Percentiles rank a stretch among this genome's conserved stretches.
These are phyloP conservation scores for Termitomyces sp. DNA, from an alignment of 768 basidiomycete species.

Conservation along the genomic window DNA sequence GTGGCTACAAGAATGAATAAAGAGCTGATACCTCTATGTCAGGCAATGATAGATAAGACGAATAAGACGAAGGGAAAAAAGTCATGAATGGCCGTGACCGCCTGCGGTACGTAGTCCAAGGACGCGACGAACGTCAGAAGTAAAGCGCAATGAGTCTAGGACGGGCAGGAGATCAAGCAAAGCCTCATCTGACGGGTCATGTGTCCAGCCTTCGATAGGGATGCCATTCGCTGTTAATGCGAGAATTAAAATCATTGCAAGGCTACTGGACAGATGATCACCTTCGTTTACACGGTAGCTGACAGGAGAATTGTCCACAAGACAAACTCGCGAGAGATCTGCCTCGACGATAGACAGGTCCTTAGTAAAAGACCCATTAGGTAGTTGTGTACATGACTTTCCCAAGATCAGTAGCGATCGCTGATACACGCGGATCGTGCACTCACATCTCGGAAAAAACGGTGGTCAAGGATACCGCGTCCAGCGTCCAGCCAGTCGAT, in stretches of 20 bases:
- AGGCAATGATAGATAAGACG: conserved; percentile 5
- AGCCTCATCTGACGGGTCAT: conserved; percentile 95
- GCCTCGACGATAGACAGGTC: conserved; percentile 83
- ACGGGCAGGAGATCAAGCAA: conserved; percentile 93
- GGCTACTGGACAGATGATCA: conserved; percentile 25
- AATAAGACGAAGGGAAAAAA: not conserved
- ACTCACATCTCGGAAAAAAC: conserved; percentile 89
- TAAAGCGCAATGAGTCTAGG: conserved; percentile 93
- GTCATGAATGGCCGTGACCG: conserved; percentile 24
- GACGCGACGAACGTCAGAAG: conserved; percentile 89
- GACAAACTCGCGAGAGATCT: conserved; percentile 89
- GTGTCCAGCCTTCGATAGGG: conserved; percentile 99
- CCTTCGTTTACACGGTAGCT: conserved; percentile 93
- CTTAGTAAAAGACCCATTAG: conserved; percentile 93
- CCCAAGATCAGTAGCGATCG: conserved; percentile 1
- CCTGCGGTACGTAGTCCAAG: conserved; percentile 62
- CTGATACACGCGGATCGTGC: not conserved
- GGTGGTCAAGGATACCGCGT: conserved; percentile 80
- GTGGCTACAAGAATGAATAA: conserved; percentile 18
- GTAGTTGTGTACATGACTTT: conserved; percentile 88
- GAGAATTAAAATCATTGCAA: not conserved
- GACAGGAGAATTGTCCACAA: conserved; percentile 94
- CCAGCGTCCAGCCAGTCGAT: conserved; percentile 99
- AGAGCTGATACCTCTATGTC: conserved; percentile 19
- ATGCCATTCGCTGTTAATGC: conserved; percentile 81